These are phyloP conservation scores for Glycine latifolia DNA, from an alignment of 306 rosid species.

Conservation along the genomic window DNA sequence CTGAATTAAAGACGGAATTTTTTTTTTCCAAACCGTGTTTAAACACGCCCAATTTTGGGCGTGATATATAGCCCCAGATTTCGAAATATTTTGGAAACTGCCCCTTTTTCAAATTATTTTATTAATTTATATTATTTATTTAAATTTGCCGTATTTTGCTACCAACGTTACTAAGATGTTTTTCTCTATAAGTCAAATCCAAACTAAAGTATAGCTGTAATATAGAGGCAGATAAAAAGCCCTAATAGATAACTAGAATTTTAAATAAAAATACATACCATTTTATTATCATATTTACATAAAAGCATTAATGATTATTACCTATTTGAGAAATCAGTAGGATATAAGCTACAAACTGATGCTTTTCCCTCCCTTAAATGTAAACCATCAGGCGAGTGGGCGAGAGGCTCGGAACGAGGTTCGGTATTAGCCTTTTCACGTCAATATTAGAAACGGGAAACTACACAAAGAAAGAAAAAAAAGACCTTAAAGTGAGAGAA, in stretches of 20 bases:
- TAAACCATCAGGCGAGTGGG: constrained; percentile 57
- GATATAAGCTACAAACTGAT: constrained; percentile 3
- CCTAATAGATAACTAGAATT: neutral
- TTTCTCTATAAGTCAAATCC: neutral
- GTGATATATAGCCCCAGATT: too few species aligned
- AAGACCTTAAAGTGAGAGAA: constrained; percentile 30
- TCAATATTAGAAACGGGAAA: constrained; percentile 58
- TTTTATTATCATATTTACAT: neutral
- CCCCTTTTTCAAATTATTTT: too few species aligned
- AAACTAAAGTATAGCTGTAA: constrained; percentile 2
- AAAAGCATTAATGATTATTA: neutral
- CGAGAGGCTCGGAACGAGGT: constrained; percentile 90
- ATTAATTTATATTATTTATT: too few species aligned
- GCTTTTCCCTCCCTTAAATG: constrained; percentile 46
- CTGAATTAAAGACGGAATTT: too few species aligned
- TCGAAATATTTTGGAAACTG: too few species aligned
- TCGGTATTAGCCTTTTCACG: constrained; percentile 62
- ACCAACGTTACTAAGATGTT: neutral
- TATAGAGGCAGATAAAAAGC: neutral
- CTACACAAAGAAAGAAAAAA: constrained; percentile 30
- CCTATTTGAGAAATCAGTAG: neutral
- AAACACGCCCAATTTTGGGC: too few species aligned
- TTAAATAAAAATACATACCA: neutral
- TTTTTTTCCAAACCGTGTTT: too few species aligned
- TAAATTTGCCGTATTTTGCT: too few species aligned